phyloP scores from a whole-genome alignment of 768 basidiomycete genomes.

The Termitomyces heimii region DNA sequence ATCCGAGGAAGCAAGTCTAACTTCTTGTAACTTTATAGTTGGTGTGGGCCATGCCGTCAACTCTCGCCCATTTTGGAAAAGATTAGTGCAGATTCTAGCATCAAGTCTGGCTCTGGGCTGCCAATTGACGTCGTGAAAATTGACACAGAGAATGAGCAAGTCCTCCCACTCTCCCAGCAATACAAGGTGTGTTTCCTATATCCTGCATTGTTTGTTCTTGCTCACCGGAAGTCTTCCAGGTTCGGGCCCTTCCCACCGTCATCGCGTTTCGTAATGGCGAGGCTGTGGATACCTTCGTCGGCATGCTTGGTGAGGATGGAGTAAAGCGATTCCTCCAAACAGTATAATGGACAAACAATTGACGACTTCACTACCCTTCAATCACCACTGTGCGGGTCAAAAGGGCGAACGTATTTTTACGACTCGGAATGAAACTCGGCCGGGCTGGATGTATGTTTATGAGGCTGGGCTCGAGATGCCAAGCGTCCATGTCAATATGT shows the following conservation, averaged over 20 bases:
- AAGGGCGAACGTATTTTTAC: background rate
- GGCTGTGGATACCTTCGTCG: constrained; percentile 55
- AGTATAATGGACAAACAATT: constrained; percentile 20
- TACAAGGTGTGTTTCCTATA: constrained; percentile 36
- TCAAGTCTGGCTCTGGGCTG: constrained; percentile 45
- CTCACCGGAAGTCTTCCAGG: constrained; percentile 30
- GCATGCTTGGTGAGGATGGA: constrained; percentile 41
- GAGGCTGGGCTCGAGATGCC: background rate
- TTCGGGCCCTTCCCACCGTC: constrained; percentile 75
- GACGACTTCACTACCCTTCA: background rate
- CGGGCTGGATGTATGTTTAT: background rate
- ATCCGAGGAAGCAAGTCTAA: background rate
- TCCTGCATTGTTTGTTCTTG: background rate
- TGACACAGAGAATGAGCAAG: constrained; percentile 51
- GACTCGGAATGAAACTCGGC: background rate
- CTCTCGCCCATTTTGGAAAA: constrained; percentile 67
- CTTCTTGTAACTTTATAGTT: constrained; percentile 35
- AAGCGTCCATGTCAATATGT: background rate
- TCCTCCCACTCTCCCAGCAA: constrained; percentile 41
- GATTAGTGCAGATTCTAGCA: constrained; percentile 37
- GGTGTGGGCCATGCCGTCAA: constrained; percentile 74
- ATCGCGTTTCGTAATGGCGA: constrained; percentile 68
- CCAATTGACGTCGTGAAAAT: constrained; percentile 70
- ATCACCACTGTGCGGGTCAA: background rate
- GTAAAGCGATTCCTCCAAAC: constrained; percentile 40